Conservation (phyloP, 495 filamentous ascomycete genomes). For the Paragyromitra xinjiangensis region DNA sequence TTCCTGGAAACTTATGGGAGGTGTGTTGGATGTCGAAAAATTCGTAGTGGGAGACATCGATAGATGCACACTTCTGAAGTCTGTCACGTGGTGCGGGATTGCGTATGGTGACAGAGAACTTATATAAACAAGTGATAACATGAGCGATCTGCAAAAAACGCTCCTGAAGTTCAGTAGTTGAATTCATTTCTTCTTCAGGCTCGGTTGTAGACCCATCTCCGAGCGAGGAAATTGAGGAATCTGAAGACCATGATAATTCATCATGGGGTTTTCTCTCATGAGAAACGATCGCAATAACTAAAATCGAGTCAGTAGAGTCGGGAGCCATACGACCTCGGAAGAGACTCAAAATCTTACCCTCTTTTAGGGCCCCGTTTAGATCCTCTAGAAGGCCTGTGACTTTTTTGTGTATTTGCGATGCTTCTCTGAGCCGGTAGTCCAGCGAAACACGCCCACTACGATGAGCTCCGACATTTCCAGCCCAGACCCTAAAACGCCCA, state of each 20-base stretch:
- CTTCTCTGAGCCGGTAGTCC: conserved; percentile 47
- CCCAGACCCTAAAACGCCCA: conserved; percentile 58
- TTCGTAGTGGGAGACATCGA: conserved; percentile 58
- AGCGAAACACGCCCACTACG: conserved; percentile 47
- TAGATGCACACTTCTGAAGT: conserved; percentile 48
- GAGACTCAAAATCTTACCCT: conserved; percentile 18
- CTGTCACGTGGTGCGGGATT: conserved; percentile 58
- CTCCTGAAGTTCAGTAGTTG: conserved; percentile 42
- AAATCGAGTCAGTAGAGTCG: conserved; percentile 17
- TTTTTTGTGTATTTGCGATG: conserved; percentile 30
- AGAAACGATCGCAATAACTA: background rate
- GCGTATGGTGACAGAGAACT: conserved; percentile 41
- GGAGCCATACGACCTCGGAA: background rate
- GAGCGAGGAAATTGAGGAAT: conserved; percentile 29
- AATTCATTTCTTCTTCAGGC: background rate
- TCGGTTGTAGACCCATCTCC: conserved; percentile 9
- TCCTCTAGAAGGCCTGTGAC: conserved; percentile 42
- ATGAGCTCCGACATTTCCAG: conserved; percentile 59
- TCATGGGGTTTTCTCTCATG: conserved; percentile 39
- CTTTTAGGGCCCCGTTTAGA: conserved; percentile 38
- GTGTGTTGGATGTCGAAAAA: conserved; percentile 58
- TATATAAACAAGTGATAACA: conserved; percentile 51
- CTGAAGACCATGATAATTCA: conserved; percentile 27
- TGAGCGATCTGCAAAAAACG: conserved; percentile 34
- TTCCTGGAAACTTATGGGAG: conserved; percentile 54